Conservation (phyloP, 345 rosid species). For the Cochlearia excelsa region DNA sequence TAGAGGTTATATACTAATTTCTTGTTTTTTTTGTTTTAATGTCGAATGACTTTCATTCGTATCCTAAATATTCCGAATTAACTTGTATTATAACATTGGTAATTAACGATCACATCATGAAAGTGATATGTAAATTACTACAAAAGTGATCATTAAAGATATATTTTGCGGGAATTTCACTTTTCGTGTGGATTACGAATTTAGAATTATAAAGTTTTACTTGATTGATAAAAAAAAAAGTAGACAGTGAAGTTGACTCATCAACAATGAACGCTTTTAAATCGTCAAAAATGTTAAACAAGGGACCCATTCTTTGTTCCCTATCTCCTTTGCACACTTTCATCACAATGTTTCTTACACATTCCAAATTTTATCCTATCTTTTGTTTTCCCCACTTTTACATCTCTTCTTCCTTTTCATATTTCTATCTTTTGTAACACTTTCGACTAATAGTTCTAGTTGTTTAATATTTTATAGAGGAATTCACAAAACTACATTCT, state of each 20-base stretch:
- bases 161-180: constrained; percentile 9
- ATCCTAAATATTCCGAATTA: neutral
- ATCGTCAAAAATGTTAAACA: constrained; percentile 30
- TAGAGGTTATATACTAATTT: too few relatives aligned
- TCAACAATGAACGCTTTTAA: constrained; percentile 44
- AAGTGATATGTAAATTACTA: constrained; percentile 12
- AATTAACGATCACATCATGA: constrained; percentile 12
- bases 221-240: constrained; percentile 39
- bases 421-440: too few relatives aligned
- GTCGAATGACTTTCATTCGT: too few relatives aligned
- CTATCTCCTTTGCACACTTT: constrained; percentile 43
- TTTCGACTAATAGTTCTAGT: too few relatives aligned
- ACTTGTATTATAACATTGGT: neutral
- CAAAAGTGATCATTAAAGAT: constrained; percentile 2
- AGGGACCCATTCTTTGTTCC: constrained; percentile 64
- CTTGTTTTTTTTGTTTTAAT: too few relatives aligned
- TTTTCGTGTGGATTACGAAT: constrained; percentile 30
- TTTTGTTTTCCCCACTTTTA: neutral
- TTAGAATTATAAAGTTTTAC: neutral
- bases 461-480: too few relatives aligned
- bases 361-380: neutral
- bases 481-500: too few relatives aligned
- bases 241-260: constrained; percentile 59
- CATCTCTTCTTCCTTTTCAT: neutral
- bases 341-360: constrained; percentile 37